phyloP scores from a whole-genome alignment of 805 yeast genomes.

The Grigorovia transvaalensis region DNA sequence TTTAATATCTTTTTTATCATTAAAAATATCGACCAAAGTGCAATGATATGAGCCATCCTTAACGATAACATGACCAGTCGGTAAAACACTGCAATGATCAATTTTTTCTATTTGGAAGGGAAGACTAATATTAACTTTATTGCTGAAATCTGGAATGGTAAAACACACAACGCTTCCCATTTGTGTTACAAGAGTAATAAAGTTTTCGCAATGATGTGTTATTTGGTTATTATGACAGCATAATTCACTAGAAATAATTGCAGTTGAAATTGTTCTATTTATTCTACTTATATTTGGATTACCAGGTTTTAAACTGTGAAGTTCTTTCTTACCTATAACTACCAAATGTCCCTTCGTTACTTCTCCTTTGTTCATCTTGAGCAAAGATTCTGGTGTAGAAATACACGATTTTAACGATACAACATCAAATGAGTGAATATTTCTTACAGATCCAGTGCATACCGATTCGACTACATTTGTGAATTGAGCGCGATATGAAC shows the following conservation, averaged over 20 bases:
- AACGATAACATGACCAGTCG: not conserved
- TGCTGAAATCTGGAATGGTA: conserved; percentile 45
- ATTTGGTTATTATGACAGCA: not conserved
- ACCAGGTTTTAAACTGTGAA: conserved; percentile 30
- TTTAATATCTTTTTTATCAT: conserved; percentile 25
- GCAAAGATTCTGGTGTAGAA: conserved; percentile 13
- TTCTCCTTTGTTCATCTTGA: conserved; percentile 36
- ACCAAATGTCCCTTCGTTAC: conserved; percentile 49
- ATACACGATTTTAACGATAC: not conserved
- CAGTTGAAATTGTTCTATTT: not conserved
- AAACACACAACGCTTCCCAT: conserved; percentile 43
- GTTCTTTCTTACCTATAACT: conserved; percentile 46
- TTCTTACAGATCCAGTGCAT: conserved; percentile 30
- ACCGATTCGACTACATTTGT: conserved; percentile 45
- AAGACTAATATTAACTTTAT: conserved; percentile 9
- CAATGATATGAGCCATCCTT: conserved; percentile 1
- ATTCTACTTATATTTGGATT: not conserved
- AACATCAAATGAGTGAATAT: not conserved
- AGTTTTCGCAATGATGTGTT: not conserved
- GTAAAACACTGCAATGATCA: not conserved
- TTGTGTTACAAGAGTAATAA: not conserved
- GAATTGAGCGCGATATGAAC: not conserved
- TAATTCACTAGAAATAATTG: not conserved
- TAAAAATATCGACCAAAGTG: conserved; percentile 34
- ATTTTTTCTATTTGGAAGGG: not conserved